A percentile compares a stretch with the other conserved stretches of the same genome.
These are phyloP conservation scores for Talaromyces nanjingensis DNA, from an alignment of 495 filamentous ascomycete species.

Conservation along the genomic window DNA sequence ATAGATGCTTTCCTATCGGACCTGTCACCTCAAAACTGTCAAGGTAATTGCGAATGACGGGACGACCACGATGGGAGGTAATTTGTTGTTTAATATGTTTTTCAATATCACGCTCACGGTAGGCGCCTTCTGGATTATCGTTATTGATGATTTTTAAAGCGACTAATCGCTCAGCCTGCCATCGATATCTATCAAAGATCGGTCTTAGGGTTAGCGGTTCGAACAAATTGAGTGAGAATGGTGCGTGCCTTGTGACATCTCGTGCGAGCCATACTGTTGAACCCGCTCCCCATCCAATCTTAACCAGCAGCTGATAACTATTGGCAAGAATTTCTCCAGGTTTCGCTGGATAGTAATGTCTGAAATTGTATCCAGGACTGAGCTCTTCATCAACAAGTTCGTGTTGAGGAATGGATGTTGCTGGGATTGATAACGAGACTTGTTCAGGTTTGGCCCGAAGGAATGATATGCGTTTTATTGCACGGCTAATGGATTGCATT, in stretches of 20 bases:
- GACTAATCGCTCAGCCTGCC: slow-evolving; percentile 18
- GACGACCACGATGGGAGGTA: slow-evolving; percentile 18
- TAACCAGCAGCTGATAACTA: slow-evolving; percentile 34
- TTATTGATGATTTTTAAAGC: slow-evolving; percentile 22
- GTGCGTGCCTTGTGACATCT: slow-evolving; percentile 15
- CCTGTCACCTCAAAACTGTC: slow-evolving; percentile 24
- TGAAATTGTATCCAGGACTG: slow-evolving; percentile 23
- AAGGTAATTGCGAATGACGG: slow-evolving; percentile 19
- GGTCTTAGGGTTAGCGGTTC: slow-evolving; percentile 9
- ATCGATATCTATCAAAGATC: slow-evolving; percentile 18
- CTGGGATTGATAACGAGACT: not conserved
- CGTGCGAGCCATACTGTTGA: slow-evolving; percentile 42
- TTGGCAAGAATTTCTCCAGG: slow-evolving; percentile 32
- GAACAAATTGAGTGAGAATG: slow-evolving; percentile 17
- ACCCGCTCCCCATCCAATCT: slow-evolving; percentile 40
- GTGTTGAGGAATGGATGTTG: not conserved
- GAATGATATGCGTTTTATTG: not conserved
- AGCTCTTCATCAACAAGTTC: slow-evolving; percentile 29
- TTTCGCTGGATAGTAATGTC: slow-evolving; percentile 36
- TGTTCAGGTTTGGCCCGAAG: not conserved
- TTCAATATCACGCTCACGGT: slow-evolving; percentile 21
- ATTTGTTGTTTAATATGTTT: slow-evolving; percentile 17
- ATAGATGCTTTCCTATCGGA: slow-evolving; percentile 21
- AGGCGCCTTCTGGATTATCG: slow-evolving; percentile 15
- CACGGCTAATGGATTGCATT: too few species aligned